Base-by-base conservation (phyloP, 148 eudicot genomes). In the Rhododendron simsii region DNA sequence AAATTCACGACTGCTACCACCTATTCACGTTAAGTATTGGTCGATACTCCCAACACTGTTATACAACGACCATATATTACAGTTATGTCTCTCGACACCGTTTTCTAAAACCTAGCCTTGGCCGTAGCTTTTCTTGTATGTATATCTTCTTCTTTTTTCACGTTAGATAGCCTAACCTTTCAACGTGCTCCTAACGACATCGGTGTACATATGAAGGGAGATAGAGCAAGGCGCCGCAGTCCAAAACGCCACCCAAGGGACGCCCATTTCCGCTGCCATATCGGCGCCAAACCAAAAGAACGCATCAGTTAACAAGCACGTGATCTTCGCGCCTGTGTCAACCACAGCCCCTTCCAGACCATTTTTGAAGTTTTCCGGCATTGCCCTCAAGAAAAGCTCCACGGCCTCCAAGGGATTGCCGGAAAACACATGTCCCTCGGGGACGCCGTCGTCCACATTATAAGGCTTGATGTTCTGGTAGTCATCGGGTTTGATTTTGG, bases 231-330 rank as follows among this genome's bases (percentile, higher is more conserved):
- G 83, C 13, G 88, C 84, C 51, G 91, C 88, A 39, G 94, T 91
- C 92, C 90, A 91, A 37, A 88, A 71, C 0, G 92, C 67, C 57
- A 91, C 69, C 94, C 95, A 93, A 12, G 90, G 55, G 33, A 88
- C 85, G 1, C 89, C 90, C 53, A 74, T 86, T 37, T 91, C 87
- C 77, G 87, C 87, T 1, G 93, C 92, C 88, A 92, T 50, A 23
- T 91, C 93, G 15, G 87, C 65, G n/a, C 89, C 87, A 84, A 90
- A 92, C 94, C 95, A 91, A 33, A 92, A 84, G n/a, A 92, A 91
- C 0, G 94, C 92, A 59, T 93, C 95, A 0, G 84, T 84, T 33
- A 93, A 41, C 20, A 93, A 84, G 74, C 91, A 91, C 20, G 77
- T 83, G 7, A 93, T 83, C 39, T 81, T 73, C 81, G 41, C n/a